Base-by-base conservation (phyloP, 495 filamentous ascomycete genomes). In the Neurospora pannonica region DNA sequence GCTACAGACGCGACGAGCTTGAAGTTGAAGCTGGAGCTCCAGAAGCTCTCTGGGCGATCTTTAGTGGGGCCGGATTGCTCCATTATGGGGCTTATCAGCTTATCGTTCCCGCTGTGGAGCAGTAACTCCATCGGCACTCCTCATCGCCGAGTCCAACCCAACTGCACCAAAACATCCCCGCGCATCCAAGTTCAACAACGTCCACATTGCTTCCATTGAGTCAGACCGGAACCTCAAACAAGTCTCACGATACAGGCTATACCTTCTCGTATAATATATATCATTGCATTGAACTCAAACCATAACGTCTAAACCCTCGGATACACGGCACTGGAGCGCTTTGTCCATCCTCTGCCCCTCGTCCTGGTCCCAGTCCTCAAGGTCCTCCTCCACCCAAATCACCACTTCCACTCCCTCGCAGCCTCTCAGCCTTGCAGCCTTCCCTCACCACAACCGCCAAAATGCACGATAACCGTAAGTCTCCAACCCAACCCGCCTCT, bases 381-480 rank as follows among this genome's bases (percentile, higher is more conserved):
- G 54, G 28, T 67, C 54, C 54, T 62, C 24, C 54, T 19, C 40
- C n/a, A 37, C 15, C 28, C 10, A 38, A 21, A 31, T 74, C 39
- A 38, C 19, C 24, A 67, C 54, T 36, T 34, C 24, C 28, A 9
- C 34, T 37, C n/a, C n/a, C n/a, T n/a, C n/a, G n/a, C n/a, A n/a
- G n/a, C 9, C 15, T 42, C 11, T 21, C n/a, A 36, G 28, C 28
- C 36, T 72, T 15, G 11, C 37, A 71, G 21, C 21, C 31, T 36
- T 67, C 28, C 21, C 43, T 11, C 62, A 40, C 37, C 40, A 74
- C 37, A 74, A 72, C 76, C 70, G 40, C 75, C 77, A 81, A 74
- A 72, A 86, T 87, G 84, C 83, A 85, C 73, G 84, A 85, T 75
- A 84, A 85, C 54, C 81, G 85, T 86, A 82, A 74, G 85, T 8